phyloP scores from a whole-genome alignment of 2,329 filamentous ascomycete species.

The Sclerotinia trifoliorum region DNA sequence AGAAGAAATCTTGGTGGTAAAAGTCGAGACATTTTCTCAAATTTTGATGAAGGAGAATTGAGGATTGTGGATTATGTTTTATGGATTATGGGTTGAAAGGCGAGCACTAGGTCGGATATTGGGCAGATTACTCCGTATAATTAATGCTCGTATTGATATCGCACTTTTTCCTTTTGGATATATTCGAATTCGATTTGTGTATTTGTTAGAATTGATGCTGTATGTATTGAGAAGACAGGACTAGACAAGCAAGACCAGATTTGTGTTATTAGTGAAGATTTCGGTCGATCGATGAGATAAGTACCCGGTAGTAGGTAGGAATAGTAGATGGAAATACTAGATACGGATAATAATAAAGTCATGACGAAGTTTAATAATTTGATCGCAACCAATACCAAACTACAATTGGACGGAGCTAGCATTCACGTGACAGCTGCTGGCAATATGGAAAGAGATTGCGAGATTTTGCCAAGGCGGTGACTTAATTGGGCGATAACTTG shows the following conservation, averaged over 20 bases:
- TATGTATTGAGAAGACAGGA: background rate
- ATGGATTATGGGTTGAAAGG: no score
- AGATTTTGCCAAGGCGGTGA: constrained; percentile 24
- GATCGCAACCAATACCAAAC: no score
- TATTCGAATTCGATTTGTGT: background rate
- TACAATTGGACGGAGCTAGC: no score
- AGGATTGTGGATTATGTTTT: no score
- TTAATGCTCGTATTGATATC: no score
- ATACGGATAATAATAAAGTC: background rate
- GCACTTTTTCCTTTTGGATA: no score
- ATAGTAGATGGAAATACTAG: no score
- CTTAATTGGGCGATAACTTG: background rate
- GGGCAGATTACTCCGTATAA: background rate
- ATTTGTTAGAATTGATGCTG: background rate
- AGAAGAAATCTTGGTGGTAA: constrained; percentile 34
- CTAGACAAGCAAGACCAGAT: no score
- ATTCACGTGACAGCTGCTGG: no score
- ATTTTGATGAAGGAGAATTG: no score
- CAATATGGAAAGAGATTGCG: constrained; percentile 24
- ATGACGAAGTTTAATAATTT: constrained; percentile 9
- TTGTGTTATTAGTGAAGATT: background rate
- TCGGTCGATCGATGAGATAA: no score
- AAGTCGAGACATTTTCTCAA: constrained; percentile 34
- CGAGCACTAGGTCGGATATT: background rate
- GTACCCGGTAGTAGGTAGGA: no score